Base-by-base conservation (phyloP, 1,139 yeast genomes). In the Zygosaccharomyces pseudobailii region DNA sequence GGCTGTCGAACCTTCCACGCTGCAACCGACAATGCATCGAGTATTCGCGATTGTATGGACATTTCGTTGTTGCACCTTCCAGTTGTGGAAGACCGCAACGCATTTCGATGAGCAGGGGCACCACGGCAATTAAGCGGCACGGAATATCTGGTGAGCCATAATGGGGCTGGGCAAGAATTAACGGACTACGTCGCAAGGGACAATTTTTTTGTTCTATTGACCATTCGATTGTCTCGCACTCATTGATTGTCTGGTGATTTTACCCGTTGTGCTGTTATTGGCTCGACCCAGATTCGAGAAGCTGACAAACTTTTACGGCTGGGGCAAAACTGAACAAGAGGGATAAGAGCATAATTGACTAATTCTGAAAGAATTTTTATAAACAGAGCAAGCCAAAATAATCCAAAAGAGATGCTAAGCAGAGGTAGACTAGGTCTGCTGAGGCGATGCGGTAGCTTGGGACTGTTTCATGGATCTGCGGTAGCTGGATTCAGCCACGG, bases 1-100 rank as follows among this genome's bases (percentile, higher is more conserved):
- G 31, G 23, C 33, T 17, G 34, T 21, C 27, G 20, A 21, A 35
- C 24, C 36, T 34, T 21, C 36, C 25, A 34, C 23, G 20, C 36
- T 23, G 13, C 34, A 38, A 10, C 34, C 34, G 41, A 38, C 41
- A 38, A 38, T 38, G 41, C 41, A 21, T 20, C 24, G 34, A 37
- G 40, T 30, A 30, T 32, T 38, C 41, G 41, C 41, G 41, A 19
- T 38, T 38, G 41, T 38, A 38, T 38, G 34, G 41, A 38, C 41
- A 38, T 38, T 31, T 38, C 41, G 34, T 10, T 38, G 24, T 25
- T 17, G 17, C 17, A 27, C 41, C 32, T 38, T 28, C 41, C 41
- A 38, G 33, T 38, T 38, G 30, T 22, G 32, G 41, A 38, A 24
- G 30, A 27, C 41, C 30, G 41, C 41, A 38, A 38, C 33, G 20